phyloP scores from a whole-genome alignment of 2,329 filamentous ascomycete species.

The Alternaria sp. region DNA sequence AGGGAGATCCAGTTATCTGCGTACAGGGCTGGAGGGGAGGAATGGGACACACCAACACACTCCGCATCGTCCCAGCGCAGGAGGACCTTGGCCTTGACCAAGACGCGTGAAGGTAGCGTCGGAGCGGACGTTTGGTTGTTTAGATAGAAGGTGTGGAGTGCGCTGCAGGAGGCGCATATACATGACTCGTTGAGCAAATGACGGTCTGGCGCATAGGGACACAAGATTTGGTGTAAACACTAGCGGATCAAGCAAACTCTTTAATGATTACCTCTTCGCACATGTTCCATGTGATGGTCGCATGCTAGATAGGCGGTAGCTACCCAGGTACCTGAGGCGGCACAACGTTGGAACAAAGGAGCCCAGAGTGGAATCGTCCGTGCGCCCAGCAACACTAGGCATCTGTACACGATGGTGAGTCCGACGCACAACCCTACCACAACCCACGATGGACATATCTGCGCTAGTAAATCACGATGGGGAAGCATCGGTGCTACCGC shows the following conservation, averaged over 20 bases:
- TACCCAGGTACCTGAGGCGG: neutral
- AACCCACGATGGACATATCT: slow-evolving; percentile 45
- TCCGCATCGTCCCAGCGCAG: slow-evolving; percentile 59
- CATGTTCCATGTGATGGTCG: neutral
- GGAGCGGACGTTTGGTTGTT: slow-evolving; percentile 8
- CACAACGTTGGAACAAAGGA: neutral
- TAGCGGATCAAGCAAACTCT: slow-evolving; percentile 29
- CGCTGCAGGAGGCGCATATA: slow-evolving; percentile 17
- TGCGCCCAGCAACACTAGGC: slow-evolving; percentile 15
- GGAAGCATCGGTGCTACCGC: slow-evolving; percentile 38
- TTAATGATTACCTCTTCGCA: slow-evolving; percentile 8
- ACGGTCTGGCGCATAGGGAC: slow-evolving; percentile 27
- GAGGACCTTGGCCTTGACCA: slow-evolving; percentile 58
- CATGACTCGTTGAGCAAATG: slow-evolving; percentile 37
- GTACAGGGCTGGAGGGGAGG: slow-evolving; percentile 92
- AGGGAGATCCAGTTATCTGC: slow-evolving; percentile 78
- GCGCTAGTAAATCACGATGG: slow-evolving; percentile 44
- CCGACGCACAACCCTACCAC: slow-evolving; percentile 23
- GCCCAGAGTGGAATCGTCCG: slow-evolving; percentile 4
- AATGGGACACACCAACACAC: slow-evolving; percentile 89
- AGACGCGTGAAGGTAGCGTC: slow-evolving; percentile 47
- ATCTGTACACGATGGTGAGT: slow-evolving; percentile 16
- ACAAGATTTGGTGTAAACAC: slow-evolving; percentile 31
- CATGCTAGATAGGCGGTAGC: neutral
- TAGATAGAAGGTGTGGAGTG: slow-evolving; percentile 26